Evolutionary conservation across 129 eudicot genomes (phyloP), one percentile per base, ranked within the genome.

Genomic region (Saposhnikovia divaricata): DNA sequence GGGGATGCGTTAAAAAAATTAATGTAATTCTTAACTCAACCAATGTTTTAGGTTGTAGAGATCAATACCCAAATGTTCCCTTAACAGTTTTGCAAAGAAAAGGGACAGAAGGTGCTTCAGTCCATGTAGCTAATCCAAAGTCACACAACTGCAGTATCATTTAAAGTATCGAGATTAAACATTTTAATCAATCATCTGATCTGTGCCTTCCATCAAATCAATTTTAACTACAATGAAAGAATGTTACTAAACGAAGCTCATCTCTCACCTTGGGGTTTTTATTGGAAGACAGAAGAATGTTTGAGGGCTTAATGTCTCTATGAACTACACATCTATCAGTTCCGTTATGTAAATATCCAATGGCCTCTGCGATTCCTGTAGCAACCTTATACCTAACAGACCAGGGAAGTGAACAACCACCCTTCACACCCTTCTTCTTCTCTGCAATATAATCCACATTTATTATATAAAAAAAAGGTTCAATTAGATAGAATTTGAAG

Each of bases 81-180:
- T 96, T 96, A 55, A 96, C 99, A 55, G 99, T 96, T 85, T 96
- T 96, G 91, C 99, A 96, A 72, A 96, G 89, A 78, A 96, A 96
- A n/a, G 99, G 99, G n/a, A 92, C 86, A 5, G 98, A 92, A 72
- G 98, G 99, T 34, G 98, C 95, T 80, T 90, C 86, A 81, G 98
- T 96, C 99, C 99, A 96, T 13, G 96, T 85, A 44, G 99, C 99
- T 82, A 96, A 87, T 75, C 99, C 99, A 50, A 96, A 96, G 81
- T 96, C 99, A 81, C 99, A 96, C 77, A 96, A 61, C 99, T 96
- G 84, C 86, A 81, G 70, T 11, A 80, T 39, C 79, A 85, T 50
- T 40, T 38, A 81, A 80, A 66, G 21, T 21, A 82, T 65, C 13
- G 25, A 14, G 61, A 75, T 40, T 28, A 45, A 12, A 48, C 51